These are phyloP conservation scores for Pythium volutum DNA, from an alignment of 352 stramenopile species.

Conservation along the genomic window DNA sequence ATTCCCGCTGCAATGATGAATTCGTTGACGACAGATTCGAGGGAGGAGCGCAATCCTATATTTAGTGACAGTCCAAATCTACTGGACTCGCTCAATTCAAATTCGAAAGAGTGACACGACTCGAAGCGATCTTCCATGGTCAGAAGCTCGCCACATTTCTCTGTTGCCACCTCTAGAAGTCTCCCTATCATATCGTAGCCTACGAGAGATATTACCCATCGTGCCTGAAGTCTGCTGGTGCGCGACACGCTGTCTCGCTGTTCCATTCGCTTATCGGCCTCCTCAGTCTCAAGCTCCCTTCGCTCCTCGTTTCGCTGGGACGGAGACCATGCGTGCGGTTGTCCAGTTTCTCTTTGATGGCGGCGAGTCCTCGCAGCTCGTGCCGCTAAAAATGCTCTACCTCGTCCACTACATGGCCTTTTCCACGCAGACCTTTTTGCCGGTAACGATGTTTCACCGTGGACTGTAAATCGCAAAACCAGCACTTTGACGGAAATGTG, in stretches of 20 bases:
- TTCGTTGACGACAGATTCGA: conserved; percentile 6
- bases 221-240: background rate
- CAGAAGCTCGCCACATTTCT: conserved; percentile 10
- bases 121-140: conserved; percentile 7
- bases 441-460: conserved; percentile 23
- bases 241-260: conserved; percentile 2
- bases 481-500: background rate
- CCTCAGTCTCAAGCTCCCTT: conserved; percentile 4
- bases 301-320: background rate
- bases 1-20: background rate
- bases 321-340: background rate
- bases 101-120: conserved; percentile 12
- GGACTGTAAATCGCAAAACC: too few species aligned
- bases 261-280: conserved; percentile 7
- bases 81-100: background rate
- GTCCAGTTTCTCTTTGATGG: conserved; percentile 50
- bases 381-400: conserved; percentile 74
- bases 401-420: conserved; percentile 66
- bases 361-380: conserved; percentile 54
- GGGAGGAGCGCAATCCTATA: background rate
- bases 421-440: conserved; percentile 63
- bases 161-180: background rate
- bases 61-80: background rate
- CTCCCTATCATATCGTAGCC: too few species aligned
- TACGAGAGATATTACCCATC: too few species aligned